Conservation (phyloP, 2,329 filamentous ascomycete species). For the Stromatinia cepivora region DNA sequence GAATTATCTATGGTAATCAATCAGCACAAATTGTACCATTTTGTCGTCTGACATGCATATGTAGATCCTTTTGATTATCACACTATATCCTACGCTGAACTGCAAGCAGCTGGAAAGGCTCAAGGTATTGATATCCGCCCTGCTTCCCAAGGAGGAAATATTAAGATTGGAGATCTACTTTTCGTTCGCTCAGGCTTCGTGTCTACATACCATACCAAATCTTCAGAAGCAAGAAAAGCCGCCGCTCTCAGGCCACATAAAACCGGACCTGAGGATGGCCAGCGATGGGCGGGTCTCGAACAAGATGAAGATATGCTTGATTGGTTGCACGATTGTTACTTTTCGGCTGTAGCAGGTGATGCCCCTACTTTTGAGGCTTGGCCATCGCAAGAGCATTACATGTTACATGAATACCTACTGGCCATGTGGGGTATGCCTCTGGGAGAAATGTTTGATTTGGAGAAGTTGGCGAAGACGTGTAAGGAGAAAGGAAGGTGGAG, state of each 20-base stretch:
- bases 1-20: constrained; percentile 41
- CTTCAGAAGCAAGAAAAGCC: constrained; percentile 43
- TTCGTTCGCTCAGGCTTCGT: constrained; percentile 53
- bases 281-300: constrained; percentile 50
- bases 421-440: constrained; percentile 41
- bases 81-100: constrained; percentile 34
- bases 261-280: constrained; percentile 42
- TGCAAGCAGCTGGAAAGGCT: constrained; percentile 35
- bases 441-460: constrained; percentile 41
- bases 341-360: constrained; percentile 48
- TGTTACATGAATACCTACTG: constrained; percentile 40
- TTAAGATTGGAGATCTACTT: constrained; percentile 55
- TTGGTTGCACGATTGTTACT: constrained; percentile 46
- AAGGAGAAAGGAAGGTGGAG: constrained; percentile 38
- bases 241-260: constrained; percentile 43
- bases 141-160: constrained; percentile 48
- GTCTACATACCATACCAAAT: constrained; percentile 41
- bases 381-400: constrained; percentile 35
- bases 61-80: constrained; percentile 39
- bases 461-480: constrained; percentile 38
- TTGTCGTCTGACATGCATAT: background rate
- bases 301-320: constrained; percentile 48
- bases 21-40: background rate
- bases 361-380: constrained; percentile 46
- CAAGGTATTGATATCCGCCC: constrained; percentile 41